Conservation (phyloP, 129 eudicot genomes). For the Centaurea solstitialis region DNA sequence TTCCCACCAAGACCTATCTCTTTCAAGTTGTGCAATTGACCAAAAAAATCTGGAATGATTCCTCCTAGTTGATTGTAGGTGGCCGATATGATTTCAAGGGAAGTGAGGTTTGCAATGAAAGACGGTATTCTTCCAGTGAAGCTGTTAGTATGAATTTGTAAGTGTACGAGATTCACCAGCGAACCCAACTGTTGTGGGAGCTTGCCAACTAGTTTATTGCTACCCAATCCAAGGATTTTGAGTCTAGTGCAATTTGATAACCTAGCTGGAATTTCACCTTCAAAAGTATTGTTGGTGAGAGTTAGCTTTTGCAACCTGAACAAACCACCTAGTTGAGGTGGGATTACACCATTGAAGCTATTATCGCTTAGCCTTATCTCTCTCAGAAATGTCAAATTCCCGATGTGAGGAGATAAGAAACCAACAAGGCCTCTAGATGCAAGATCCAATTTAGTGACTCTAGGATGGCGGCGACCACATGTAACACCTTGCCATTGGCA, state of each 20-base stretch:
- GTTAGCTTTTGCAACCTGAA: too few relatives aligned
- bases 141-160: too few relatives aligned
- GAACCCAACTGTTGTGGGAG: not conserved
- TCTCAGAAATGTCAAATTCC: constrained; percentile 40
- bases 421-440: constrained; percentile 21
- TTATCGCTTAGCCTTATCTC: too few relatives aligned
- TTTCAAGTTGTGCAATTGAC: constrained; percentile 23
- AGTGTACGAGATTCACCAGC: too few relatives aligned
- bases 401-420: constrained; percentile 41
- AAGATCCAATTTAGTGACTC: constrained; percentile 34
- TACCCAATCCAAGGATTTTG: not conserved
- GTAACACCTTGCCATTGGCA: constrained; percentile 38
- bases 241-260: constrained; percentile 31
- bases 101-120: constrained; percentile 21
- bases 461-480: constrained; percentile 32
- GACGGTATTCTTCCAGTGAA: too few relatives aligned
- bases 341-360: too few relatives aligned
- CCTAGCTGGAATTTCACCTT: not conserved
- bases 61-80: constrained; percentile 26
- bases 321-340: too few relatives aligned
- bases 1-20: not conserved
- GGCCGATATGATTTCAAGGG: constrained; percentile 28
- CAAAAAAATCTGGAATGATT: constrained; percentile 29
- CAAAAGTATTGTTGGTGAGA: too few relatives aligned
- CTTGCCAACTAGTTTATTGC: constrained; percentile 7